Evolutionary conservation across 768 basidiomycete genomes (phyloP).

Genomic region (Leucosporidium scottii): DNA sequence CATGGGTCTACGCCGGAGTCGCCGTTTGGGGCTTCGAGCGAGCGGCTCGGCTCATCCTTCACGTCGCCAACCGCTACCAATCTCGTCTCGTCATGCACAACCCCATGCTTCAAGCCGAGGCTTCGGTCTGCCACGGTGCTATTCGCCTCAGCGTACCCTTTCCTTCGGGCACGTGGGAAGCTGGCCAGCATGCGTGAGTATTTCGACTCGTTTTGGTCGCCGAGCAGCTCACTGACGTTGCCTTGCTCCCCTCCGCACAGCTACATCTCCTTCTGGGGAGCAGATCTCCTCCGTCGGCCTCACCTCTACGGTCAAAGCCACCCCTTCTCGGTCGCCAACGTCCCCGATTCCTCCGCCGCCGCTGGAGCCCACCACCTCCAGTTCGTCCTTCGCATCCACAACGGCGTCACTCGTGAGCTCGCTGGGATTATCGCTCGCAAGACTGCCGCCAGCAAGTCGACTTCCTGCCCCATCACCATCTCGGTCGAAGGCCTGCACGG

Average conservation of each 20-base stretch:
- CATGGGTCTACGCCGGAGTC: conserved; percentile 16
- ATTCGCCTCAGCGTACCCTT: conserved; percentile 24
- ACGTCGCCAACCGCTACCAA: conserved; percentile 8
- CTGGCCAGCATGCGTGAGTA: conserved; percentile 11
- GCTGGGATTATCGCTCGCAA: conserved; percentile 5
- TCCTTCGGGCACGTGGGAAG: conserved; percentile 7
- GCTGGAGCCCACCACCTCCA: conserved; percentile 11
- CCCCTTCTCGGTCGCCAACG: conserved; percentile 27
- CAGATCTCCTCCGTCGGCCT: conserved; percentile 16
- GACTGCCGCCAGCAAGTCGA: neutral
- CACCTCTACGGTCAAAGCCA: conserved; percentile 24
- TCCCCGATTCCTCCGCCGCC: neutral
- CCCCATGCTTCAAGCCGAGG: conserved; percentile 14
- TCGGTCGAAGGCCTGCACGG: conserved; percentile 27
- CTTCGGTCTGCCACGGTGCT: conserved; percentile 15
- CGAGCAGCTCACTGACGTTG: too few species aligned
- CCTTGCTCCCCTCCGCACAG: too few species aligned
- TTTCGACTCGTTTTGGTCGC: neutral
- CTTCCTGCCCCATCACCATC: conserved; percentile 6
- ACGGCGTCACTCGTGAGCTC: conserved; percentile 18
- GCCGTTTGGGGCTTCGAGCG: conserved; percentile 29
- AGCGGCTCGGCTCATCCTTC: conserved; percentile 1
- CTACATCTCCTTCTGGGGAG: conserved; percentile 29
- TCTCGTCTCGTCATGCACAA: conserved; percentile 11
- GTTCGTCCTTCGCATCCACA: conserved; percentile 26